Evolutionary conservation across 1,139 yeast species (phyloP).

Genomic region (Pichia sp.): DNA sequence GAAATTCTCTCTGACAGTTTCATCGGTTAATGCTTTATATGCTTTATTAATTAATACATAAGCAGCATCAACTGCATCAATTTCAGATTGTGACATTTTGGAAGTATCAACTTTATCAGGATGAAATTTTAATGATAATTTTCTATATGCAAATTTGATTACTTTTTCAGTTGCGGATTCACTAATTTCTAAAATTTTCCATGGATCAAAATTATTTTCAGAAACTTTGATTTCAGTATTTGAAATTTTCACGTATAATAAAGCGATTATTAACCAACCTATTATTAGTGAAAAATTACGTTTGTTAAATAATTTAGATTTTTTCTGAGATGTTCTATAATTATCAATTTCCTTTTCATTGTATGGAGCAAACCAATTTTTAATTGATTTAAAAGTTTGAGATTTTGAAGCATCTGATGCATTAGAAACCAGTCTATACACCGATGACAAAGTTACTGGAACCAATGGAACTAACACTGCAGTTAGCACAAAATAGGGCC

Average conservation of each 20-base stretch:
- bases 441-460: constrained; percentile 52
- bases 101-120: constrained; percentile 80
- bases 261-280: constrained; percentile 65
- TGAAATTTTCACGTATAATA: constrained; percentile 44
- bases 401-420: constrained; percentile 3
- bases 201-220: constrained; percentile 73
- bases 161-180: constrained; percentile 68
- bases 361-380: constrained; percentile 31
- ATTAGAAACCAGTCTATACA: constrained; percentile 1
- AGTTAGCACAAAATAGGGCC: constrained; percentile 92
- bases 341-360: constrained; percentile 38
- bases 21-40: constrained; percentile 92
- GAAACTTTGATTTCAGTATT: constrained; percentile 32
- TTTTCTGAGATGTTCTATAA: constrained; percentile 35
- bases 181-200: constrained; percentile 72
- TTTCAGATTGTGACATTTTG: constrained; percentile 54
- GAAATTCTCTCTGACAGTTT: constrained; percentile 72
- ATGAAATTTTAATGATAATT: constrained; percentile 79
- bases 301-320: constrained; percentile 37
- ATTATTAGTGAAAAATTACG: constrained; percentile 41
- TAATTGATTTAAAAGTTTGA: constrained; percentile 11
- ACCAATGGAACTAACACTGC: constrained; percentile 57
- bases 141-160: constrained; percentile 77
- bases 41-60: constrained; percentile 87
- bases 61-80: constrained; percentile 57